Conservation (phyloP, 257 asterid genomes). For the Leptodermis oblonga region DNA sequence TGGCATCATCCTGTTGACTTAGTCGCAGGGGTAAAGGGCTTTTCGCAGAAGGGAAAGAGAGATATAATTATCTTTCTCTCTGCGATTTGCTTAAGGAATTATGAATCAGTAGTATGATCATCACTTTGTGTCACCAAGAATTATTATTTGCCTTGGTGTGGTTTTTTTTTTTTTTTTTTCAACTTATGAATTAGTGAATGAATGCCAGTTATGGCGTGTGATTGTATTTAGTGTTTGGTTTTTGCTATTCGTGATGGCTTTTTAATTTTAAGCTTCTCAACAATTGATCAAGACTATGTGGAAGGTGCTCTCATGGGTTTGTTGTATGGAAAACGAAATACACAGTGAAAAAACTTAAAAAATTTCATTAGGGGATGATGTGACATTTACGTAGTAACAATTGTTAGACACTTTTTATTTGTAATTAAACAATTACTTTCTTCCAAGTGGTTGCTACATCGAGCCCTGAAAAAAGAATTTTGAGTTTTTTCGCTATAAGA, state of each 20-base stretch:
- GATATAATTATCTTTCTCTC: too few relatives aligned
- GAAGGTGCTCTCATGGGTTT: background rate
- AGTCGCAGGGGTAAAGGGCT: background rate
- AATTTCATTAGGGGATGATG: too few relatives aligned
- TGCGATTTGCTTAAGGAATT: slow-evolving; percentile 8
- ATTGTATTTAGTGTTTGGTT: background rate
- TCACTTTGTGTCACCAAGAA: slow-evolving; percentile 12
- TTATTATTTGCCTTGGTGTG: slow-evolving; percentile 12
- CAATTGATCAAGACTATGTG: background rate
- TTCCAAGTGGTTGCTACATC: too few relatives aligned
- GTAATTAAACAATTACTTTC: too few relatives aligned
- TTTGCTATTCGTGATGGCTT: background rate
- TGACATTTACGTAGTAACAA: too few relatives aligned
- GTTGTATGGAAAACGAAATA: background rate
- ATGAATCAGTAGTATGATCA: slow-evolving; percentile 14
- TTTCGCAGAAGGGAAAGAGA: background rate
- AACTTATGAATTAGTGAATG: background rate
- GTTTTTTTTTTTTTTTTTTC: background rate
- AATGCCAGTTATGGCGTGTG: slow-evolving; percentile 9
- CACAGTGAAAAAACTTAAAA: too few relatives aligned
- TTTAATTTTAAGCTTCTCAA: background rate
- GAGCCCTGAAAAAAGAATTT: too few relatives aligned
- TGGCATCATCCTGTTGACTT: slow-evolving; percentile 6
- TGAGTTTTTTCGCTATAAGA: background rate
- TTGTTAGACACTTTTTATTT: too few relatives aligned